Conservation (phyloP, 148 eudicot species). For the Pouteria glomerata region DNA sequence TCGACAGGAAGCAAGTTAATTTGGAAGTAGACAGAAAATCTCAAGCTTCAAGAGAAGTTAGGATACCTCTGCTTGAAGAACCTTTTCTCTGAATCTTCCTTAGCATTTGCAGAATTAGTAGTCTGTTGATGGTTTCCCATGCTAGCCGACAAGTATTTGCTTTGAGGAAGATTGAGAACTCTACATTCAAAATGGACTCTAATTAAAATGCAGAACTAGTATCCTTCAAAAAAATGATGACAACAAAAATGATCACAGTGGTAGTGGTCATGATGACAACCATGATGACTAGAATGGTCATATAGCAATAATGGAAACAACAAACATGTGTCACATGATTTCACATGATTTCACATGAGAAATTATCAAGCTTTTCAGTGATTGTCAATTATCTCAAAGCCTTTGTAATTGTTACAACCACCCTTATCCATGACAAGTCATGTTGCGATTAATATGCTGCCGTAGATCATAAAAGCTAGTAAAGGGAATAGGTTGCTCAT, state of each 20-base stretch:
- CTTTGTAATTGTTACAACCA: background rate
- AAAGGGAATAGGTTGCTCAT: too few relatives aligned
- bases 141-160: slow-evolving; percentile 35
- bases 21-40: background rate
- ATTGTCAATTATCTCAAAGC: background rate
- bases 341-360: background rate
- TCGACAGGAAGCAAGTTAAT: background rate
- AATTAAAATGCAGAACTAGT: background rate
- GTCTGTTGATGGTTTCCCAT: slow-evolving; percentile 35
- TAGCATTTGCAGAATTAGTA: slow-evolving; percentile 28
- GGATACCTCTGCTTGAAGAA: slow-evolving; percentile 46
- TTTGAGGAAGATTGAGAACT: slow-evolving; percentile 75
- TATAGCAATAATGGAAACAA: background rate
- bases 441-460: background rate
- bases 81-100: slow-evolving; percentile 39
- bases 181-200: slow-evolving; percentile 27
- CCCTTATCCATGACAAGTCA: background rate
- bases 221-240: background rate
- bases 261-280: background rate
- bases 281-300: background rate
- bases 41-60: slow-evolving; percentile 7
- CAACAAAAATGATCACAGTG: background rate
- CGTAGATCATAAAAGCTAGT: background rate
- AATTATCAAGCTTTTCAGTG: background rate
- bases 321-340: too few relatives aligned